Conservation (phyloP, 2,329 filamentous ascomycete genomes). For the Hysterium pulicare region DNA sequence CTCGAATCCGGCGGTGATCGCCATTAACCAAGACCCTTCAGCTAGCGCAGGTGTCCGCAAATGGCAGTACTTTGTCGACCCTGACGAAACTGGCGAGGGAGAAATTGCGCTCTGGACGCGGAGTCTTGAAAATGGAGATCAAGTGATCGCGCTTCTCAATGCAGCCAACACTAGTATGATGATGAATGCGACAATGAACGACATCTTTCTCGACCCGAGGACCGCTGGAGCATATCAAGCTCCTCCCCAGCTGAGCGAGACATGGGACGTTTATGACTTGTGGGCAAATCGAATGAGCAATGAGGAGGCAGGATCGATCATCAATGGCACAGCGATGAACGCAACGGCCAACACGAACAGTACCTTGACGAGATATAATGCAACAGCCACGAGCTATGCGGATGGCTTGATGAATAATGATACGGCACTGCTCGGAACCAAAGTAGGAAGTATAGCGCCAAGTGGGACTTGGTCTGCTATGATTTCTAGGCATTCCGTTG, state of each 20-base stretch:
- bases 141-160: constrained; percentile 52
- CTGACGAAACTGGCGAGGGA: constrained; percentile 43
- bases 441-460: constrained; percentile 44
- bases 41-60: constrained; percentile 42
- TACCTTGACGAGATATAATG: constrained; percentile 45
- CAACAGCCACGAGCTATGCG: constrained; percentile 48
- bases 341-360: constrained; percentile 27
- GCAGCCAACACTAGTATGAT: constrained; percentile 40
- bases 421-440: constrained; percentile 46
- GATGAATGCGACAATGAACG: constrained; percentile 51
- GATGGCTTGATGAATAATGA: constrained; percentile 43
- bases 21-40: constrained; percentile 48
- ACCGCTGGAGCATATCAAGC: constrained; percentile 37
- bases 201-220: constrained; percentile 52
- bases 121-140: constrained; percentile 44
- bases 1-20: constrained; percentile 49
- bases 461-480: constrained; percentile 43
- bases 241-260: constrained; percentile 39
- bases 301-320: constrained; percentile 42
- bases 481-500: constrained; percentile 50
- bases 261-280: constrained; percentile 54
- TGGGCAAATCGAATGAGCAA: constrained; percentile 55
- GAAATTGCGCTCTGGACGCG: constrained; percentile 53
- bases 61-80: constrained; percentile 45
- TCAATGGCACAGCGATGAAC: constrained; percentile 39